Evolutionary conservation across 768 basidiomycete genomes (phyloP).

Genomic region (Russula ochroleuca): DNA sequence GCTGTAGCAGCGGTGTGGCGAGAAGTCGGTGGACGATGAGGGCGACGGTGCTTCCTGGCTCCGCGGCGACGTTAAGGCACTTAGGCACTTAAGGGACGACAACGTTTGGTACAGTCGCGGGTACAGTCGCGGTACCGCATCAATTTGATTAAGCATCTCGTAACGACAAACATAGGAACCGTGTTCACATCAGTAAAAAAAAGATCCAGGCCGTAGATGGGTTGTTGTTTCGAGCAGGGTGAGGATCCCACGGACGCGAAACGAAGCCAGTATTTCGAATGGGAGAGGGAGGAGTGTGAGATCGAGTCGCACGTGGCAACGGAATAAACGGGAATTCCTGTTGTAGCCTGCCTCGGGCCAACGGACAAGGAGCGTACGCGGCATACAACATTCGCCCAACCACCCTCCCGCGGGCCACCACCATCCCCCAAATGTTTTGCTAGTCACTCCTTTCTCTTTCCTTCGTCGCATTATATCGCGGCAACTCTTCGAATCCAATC

Average conservation of each 20-base stretch:
- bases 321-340: background rate
- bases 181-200: background rate
- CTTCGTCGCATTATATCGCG: background rate
- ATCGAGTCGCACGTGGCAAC: constrained; percentile 8
- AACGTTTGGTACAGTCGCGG: background rate
- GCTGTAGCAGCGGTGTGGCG: background rate
- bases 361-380: background rate
- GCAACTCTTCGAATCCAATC: background rate
- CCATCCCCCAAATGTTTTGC: background rate
- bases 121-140: background rate
- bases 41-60: background rate
- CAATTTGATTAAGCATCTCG: background rate
- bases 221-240: too few relatives aligned
- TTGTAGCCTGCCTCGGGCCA: background rate
- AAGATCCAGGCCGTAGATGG: background rate
- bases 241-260: too few relatives aligned
- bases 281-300: background rate
- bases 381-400: background rate
- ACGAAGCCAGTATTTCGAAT: too few relatives aligned
- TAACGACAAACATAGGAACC: background rate
- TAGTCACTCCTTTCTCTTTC: constrained; percentile 8
- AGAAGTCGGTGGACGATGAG: background rate
- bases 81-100: background rate
- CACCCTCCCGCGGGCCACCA: background rate
- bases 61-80: background rate